Evolutionary conservation across 768 basidiomycete genomes (phyloP).

Genomic region (Sarcomyxa edulis): DNA sequence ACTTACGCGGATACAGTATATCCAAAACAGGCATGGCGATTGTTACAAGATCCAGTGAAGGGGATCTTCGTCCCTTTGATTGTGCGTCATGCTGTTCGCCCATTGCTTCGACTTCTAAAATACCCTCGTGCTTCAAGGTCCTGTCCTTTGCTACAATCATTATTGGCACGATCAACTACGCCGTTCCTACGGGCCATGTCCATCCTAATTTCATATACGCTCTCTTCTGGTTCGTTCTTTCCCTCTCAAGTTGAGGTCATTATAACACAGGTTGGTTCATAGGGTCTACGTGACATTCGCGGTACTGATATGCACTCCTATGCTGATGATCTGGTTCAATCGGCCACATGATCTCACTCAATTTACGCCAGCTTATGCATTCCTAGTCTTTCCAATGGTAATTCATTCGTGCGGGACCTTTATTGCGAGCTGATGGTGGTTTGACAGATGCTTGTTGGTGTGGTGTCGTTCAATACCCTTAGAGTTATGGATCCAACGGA

Average conservation of each 20-base stretch:
- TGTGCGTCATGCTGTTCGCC: conserved; percentile 8
- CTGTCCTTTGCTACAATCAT: conserved; percentile 46
- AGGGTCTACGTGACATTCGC: conserved; percentile 38
- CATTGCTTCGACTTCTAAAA: not conserved
- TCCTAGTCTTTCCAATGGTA: conserved; percentile 27
- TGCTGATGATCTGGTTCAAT: conserved; percentile 48
- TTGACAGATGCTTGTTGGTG: conserved; percentile 40
- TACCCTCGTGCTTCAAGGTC: conserved; percentile 20
- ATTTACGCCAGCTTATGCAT: conserved; percentile 31
- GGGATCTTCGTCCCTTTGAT: conserved; percentile 36
- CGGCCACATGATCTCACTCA: conserved; percentile 36
- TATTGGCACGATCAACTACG: conserved; percentile 43
- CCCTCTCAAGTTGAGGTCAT: not conserved
- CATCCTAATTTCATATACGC: conserved; percentile 29
- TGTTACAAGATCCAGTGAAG: conserved; percentile 39
- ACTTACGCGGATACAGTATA: conserved; percentile 27
- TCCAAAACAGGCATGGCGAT: conserved; percentile 33
- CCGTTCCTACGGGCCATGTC: conserved; percentile 30
- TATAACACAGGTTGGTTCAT: not conserved
- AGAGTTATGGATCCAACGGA: conserved; percentile 29
- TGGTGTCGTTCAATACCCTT: conserved; percentile 39
- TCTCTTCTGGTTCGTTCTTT: conserved; percentile 34
- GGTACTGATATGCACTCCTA: conserved; percentile 34
- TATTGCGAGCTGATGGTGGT: not conserved
- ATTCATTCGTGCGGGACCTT: not conserved